These are phyloP conservation scores for Helichrysum umbraculigerum DNA, from an alignment of 129 eudicot genomes.

Conservation along the genomic window DNA sequence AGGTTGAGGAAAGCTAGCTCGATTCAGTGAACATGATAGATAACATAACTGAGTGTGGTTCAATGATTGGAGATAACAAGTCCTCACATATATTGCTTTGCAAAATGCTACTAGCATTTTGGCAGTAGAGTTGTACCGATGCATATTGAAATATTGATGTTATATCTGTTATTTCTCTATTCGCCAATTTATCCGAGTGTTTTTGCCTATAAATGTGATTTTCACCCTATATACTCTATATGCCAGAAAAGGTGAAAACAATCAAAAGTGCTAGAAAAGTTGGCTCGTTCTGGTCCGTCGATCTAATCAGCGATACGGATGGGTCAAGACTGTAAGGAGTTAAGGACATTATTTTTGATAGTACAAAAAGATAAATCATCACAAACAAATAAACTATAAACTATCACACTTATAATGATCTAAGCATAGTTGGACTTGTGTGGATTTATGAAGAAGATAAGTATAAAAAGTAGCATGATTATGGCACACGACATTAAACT, in stretches of 20 bases:
- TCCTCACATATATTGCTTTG: constrained; percentile 18
- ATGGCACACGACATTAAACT: constrained; percentile 22
- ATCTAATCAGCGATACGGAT: background rate
- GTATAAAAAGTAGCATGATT: constrained; percentile 35
- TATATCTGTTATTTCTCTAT: constrained; percentile 21
- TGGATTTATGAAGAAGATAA: constrained; percentile 4
- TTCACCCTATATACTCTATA: background rate
- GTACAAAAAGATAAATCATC: no score
- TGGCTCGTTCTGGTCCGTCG: background rate
- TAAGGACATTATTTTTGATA: no score
- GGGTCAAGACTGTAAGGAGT: no score
- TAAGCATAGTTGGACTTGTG: constrained; percentile 21
- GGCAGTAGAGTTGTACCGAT: constrained; percentile 25
- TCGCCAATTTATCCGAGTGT: constrained; percentile 6
- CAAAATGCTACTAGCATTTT: constrained; percentile 26
- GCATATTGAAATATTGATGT: constrained; percentile 29
- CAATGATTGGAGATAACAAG: background rate
- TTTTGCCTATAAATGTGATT: background rate
- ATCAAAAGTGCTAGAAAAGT: background rate
- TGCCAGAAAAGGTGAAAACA: background rate
- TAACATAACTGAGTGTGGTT: background rate
- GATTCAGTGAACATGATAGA: constrained; percentile 33
- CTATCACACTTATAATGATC: constrained; percentile 10
- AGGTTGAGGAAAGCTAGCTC: constrained; percentile 60
- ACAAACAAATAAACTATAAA: background rate